Evolutionary conservation across 441 rosid species (phyloP).

Genomic region (Gossypium davidsonii): DNA sequence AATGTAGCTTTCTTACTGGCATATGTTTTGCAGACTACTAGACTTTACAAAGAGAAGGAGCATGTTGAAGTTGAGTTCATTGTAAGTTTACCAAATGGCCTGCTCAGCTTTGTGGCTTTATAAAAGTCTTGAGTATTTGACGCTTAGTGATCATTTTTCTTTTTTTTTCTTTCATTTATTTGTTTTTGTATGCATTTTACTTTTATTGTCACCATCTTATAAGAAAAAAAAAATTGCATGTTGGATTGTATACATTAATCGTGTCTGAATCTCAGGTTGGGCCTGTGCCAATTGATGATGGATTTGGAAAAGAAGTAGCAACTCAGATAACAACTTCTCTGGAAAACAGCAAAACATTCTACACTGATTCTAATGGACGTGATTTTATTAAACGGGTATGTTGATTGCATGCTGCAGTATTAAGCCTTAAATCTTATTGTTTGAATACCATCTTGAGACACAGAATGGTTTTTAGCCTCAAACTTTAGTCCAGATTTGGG

Average conservation of each 20-base stretch:
- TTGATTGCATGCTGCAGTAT: conserved; percentile 5
- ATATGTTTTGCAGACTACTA: conserved; percentile 53
- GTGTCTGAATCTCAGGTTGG: conserved; percentile 57
- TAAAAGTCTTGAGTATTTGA: neutral
- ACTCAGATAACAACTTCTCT: conserved; percentile 70
- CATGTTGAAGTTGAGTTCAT: conserved; percentile 95
- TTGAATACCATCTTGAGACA: neutral
- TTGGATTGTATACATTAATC: conserved; percentile 10
- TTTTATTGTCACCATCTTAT: conserved; percentile 1
- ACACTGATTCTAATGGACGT: conserved; percentile 95
- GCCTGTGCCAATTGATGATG: conserved; percentile 75
- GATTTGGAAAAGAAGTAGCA: conserved; percentile 82
- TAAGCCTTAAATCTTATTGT: neutral
- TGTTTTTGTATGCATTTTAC: conserved; percentile 1
- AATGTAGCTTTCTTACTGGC: neutral
- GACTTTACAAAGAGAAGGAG: conserved; percentile 82
- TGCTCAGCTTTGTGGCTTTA: conserved; percentile 6
- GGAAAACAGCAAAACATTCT: conserved; percentile 73
- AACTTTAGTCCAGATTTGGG: conserved; percentile 6
- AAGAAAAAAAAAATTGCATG: neutral
- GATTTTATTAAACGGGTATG: conserved; percentile 90
- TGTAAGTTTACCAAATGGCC: conserved; percentile 44
- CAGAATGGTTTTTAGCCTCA: conserved; percentile 4
- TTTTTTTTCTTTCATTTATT: neutral
- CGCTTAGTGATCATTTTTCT: neutral